Evolutionary conservation across 192 early-diverging fungal species (phyloP).

Genomic region (Piromyces sp.): DNA sequence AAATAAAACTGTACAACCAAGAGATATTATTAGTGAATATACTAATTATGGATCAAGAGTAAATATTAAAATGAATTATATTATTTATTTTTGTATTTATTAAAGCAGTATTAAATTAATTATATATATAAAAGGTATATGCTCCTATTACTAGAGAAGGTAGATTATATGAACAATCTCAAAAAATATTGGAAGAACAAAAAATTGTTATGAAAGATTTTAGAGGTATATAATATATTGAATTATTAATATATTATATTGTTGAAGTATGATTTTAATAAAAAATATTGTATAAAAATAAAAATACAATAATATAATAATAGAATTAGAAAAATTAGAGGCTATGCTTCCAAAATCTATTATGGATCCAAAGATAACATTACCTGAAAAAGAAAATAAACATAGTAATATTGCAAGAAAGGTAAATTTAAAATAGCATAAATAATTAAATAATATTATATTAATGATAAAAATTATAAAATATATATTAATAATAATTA

Average conservation of each 20-base stretch:
- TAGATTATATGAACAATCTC: constrained; percentile 17
- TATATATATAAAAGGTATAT: constrained; percentile 18
- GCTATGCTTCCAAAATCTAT: constrained; percentile 10
- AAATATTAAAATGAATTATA: not conserved
- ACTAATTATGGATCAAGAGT: constrained; percentile 20
- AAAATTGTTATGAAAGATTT: not conserved
- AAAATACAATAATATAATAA: no score
- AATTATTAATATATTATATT: not conserved
- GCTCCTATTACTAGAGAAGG: constrained; percentile 38
- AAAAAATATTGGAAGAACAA: not conserved
- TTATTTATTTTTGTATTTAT: no score
- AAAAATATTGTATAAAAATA: no score
- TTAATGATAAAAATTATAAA: not conserved
- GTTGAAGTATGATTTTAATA: no score
- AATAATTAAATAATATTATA: not conserved
- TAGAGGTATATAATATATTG: not conserved
- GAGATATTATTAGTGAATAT: constrained; percentile 42
- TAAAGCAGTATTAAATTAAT: no score
- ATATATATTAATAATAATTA: not conserved
- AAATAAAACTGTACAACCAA: constrained; percentile 18
- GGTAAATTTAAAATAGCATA: constrained; percentile 2
- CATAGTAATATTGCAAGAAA: constrained; percentile 16
- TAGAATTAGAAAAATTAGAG: constrained; percentile 15
- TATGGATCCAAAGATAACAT: constrained; percentile 9
- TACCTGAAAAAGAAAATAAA: constrained; percentile 6